Conservation (phyloP, 345 rosid species). For the Passiflora organensis region DNA sequence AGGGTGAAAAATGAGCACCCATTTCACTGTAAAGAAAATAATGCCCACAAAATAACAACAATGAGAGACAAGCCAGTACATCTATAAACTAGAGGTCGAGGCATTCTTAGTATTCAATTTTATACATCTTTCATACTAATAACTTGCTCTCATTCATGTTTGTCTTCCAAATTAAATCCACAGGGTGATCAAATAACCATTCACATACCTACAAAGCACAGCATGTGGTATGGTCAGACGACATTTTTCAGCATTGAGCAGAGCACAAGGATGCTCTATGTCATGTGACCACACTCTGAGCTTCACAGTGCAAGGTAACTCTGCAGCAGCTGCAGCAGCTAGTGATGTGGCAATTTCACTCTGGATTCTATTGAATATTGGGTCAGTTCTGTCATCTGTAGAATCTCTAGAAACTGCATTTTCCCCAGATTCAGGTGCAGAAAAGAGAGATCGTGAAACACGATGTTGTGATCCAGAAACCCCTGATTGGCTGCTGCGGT, state of each 20-base stretch:
- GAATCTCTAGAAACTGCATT: slow-evolving; percentile 24
- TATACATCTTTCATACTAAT: too few relatives aligned
- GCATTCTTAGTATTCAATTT: too few relatives aligned
- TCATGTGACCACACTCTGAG: slow-evolving; percentile 86
- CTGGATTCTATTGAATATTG: slow-evolving; percentile 55
- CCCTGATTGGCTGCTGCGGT: slow-evolving; percentile 42
- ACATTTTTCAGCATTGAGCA: slow-evolving; percentile 57
- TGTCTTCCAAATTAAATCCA: not conserved
- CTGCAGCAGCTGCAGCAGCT: slow-evolving; percentile 73
- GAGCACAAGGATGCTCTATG: slow-evolving; percentile 59
- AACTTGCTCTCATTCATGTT: too few relatives aligned
- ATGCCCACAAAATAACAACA: slow-evolving; percentile 9
- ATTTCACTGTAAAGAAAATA: slow-evolving; percentile 70
- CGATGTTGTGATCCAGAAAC: slow-evolving; percentile 35
- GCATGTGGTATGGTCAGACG: slow-evolving; percentile 80
- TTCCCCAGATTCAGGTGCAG: slow-evolving; percentile 43
- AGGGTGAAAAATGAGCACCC: slow-evolving; percentile 99
- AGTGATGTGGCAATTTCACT: slow-evolving; percentile 74
- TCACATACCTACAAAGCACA: slow-evolving; percentile 84
- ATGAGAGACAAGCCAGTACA: slow-evolving; percentile 4
- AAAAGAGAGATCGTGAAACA: slow-evolving; percentile 35
- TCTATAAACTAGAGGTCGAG: not conserved
- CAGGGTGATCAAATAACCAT: slow-evolving; percentile 4
- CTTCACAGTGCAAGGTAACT: slow-evolving; percentile 93
- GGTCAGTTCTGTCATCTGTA: slow-evolving; percentile 36